Evolutionary conservation across 768 basidiomycete genomes (phyloP), one percentile per base, ranked within the genome.

Genomic region (Xerocomellus dryophilus): DNA sequence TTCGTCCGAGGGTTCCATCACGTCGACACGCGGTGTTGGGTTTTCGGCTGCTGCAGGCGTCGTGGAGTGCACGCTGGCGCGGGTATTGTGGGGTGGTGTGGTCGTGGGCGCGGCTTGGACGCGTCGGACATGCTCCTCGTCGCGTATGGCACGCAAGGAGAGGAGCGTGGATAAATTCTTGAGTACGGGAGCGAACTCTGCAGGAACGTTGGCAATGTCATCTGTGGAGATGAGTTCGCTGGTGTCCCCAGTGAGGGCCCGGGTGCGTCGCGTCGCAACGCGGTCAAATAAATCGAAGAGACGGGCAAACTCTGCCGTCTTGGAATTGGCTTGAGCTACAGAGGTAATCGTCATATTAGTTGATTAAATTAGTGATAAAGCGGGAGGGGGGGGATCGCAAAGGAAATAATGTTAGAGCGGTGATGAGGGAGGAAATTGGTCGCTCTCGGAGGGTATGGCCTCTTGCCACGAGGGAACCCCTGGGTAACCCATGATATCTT

Each of bases 241-340:
- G 4, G 45, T 51, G 41, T 50, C 45, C 6, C 54, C 63, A 49
- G 48, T 46, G 50, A 61, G 57, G 25, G 59, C 60, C 14, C 72
- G 72, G 21, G 75, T 62, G 39, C 77, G 71, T 53, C 74, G 74
- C 15, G 76, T 73, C n/a, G 77, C 76, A 27, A 84, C 75, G 32
- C 73, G 75, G 38, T 84, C 78, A 58, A 82, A 83, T 48, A 81
- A 66, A 38, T 77, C 73, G 53, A 82, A 79, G 35, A 85, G 77
- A 48, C 73, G 71, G 2, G 79, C 78, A 57, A 83, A 80, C 46
- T 84, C 82, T 38, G 77, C 75, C 10, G 69, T 76, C 62, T 74
- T 80, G 45, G 71, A 57, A 25, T 77, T 68, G 38, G 65, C 61
- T 39, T 68, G 47, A 35, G 62, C 59, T 45, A 53, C 54, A 15